Evolutionary conservation across 1,284 basidiomycete species (phyloP).

Genomic region (Trametes pubescens): DNA sequence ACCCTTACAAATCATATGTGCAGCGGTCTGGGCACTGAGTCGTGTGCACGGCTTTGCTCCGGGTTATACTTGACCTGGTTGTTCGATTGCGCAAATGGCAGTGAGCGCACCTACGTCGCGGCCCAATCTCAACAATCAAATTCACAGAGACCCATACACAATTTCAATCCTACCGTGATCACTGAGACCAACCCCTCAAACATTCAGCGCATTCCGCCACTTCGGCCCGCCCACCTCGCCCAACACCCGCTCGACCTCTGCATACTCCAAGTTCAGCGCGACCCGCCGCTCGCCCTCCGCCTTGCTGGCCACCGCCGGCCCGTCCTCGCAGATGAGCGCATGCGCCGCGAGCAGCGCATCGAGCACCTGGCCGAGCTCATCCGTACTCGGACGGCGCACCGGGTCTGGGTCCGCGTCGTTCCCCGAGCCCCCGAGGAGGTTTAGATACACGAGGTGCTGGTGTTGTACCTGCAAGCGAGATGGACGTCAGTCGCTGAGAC

Average conservation of each 20-base stretch:
- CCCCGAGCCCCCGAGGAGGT: conserved; percentile 54
- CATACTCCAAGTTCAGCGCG: conserved; percentile 73
- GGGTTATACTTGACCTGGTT: no score
- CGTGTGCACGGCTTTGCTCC: no score
- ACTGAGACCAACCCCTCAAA: conserved; percentile 23
- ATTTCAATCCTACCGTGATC: neutral
- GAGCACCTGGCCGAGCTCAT: conserved; percentile 67
- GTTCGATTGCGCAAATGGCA: no score
- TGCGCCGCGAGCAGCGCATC: conserved; percentile 75
- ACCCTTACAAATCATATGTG: no score
- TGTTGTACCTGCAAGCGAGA: conserved; percentile 58
- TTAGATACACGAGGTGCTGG: conserved; percentile 72
- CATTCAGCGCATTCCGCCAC: conserved; percentile 69
- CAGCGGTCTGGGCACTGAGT: no score
- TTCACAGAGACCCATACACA: neutral
- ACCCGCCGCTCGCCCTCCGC: conserved; percentile 65
- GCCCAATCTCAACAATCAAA: neutral
- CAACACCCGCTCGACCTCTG: conserved; percentile 77
- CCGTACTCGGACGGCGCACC: conserved; percentile 57
- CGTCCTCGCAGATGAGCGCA: conserved; percentile 77
- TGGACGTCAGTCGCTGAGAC: no score
- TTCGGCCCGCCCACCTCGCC: conserved; percentile 71
- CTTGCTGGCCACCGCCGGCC: conserved; percentile 58
- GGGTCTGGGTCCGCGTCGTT: conserved; percentile 55
- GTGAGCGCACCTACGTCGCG: neutral